Conservation (phyloP, 2,329 filamentous ascomycete species). For the Penicillium sp. region DNA sequence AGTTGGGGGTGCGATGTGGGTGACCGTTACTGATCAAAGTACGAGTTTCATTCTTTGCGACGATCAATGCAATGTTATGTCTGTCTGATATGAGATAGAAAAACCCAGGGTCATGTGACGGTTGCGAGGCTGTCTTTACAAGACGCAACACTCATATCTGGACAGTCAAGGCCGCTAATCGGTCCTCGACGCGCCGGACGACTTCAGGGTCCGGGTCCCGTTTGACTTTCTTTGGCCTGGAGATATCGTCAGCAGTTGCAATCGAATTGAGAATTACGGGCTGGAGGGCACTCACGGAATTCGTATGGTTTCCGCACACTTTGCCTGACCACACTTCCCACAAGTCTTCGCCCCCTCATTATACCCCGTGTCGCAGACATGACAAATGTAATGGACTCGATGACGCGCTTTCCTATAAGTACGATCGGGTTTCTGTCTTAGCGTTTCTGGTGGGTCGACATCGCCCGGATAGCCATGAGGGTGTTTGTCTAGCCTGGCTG, state of each 20-base stretch:
- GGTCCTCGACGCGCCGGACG: conserved; percentile 39
- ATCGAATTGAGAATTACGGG: background rate
- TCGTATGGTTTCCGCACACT: conserved; percentile 41
- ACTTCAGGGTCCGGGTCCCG: conserved; percentile 40
- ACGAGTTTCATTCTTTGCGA: background rate
- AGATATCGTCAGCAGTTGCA: conserved; percentile 6
- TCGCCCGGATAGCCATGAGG: conserved; percentile 48
- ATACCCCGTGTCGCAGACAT: conserved; percentile 38
- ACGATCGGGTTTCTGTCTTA: conserved; percentile 33
- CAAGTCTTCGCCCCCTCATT: conserved; percentile 34
- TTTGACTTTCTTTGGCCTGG: conserved; percentile 42
- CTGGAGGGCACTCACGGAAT: conserved; percentile 38
- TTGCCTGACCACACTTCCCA: conserved; percentile 40
- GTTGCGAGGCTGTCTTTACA: background rate
- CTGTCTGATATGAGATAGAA: conserved; percentile 5
- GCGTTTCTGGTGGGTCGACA: conserved; percentile 39
- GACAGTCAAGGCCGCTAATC: conserved; percentile 30
- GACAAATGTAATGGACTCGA: conserved; percentile 43
- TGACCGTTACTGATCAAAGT: background rate
- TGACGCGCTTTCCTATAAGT: conserved; percentile 38
- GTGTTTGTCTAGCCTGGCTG: conserved; percentile 50
- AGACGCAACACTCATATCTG: background rate
- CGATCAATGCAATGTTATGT: background rate
- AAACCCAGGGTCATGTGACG: conserved; percentile 1
- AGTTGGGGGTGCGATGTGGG: background rate